Evolutionary conservation across 305 asterid genomes (phyloP).

Genomic region (Fraxinus xanthoxyloides): DNA sequence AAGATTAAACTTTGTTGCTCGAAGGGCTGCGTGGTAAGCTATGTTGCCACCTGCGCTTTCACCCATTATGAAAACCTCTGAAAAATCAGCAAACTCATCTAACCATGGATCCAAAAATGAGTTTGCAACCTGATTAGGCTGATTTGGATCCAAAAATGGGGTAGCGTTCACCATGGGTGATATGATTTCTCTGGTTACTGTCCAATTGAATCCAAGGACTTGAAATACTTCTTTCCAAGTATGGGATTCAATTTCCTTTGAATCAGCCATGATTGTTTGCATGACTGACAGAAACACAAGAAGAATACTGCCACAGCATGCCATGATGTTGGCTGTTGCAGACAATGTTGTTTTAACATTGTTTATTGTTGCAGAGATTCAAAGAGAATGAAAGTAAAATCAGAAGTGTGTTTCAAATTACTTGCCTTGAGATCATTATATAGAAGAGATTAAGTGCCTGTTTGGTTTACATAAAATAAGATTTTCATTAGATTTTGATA

Average conservation of each 20-base stretch:
- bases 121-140: background rate
- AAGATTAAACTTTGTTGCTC: background rate
- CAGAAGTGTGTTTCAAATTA: no score
- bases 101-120: constrained; percentile 7
- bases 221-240: background rate
- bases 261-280: background rate
- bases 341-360: background rate
- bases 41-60: constrained; percentile 29
- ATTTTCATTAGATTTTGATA: no score
- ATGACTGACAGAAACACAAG: background rate
- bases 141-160: background rate
- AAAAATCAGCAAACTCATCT: constrained; percentile 18
- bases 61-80: constrained; percentile 27
- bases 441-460: no score
- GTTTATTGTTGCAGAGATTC: background rate
- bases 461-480: no score
- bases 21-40: constrained; percentile 20
- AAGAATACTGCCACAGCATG: background rate
- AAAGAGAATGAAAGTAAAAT: no score
- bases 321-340: background rate
- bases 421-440: no score
- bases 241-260: background rate
- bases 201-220: background rate
- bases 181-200: background rate
- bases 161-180: background rate